Base-by-base conservation (phyloP, 108 stramenopile species). In the Fragilaria crotonensis region DNA sequence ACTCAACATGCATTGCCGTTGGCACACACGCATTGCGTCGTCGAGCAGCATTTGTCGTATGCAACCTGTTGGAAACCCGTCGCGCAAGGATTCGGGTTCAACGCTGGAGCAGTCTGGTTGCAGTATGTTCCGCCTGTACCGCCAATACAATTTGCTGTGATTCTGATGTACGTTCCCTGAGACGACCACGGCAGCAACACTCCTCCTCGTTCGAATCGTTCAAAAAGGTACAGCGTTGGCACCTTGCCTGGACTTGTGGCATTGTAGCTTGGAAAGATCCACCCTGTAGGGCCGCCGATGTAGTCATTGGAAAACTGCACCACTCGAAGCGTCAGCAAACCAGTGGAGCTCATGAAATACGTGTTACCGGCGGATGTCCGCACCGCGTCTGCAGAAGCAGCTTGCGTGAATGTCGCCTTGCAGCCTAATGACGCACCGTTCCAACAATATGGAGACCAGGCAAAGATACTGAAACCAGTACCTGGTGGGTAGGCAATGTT, bases 401-500 rank as follows among this genome's bases (percentile, higher is more conserved):
- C 22, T 26, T 26, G 22, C 2, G 3, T 52, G 26, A 52, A 52
- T 52, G 22, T 23, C 25, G 22, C 51, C 3, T 21, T 52, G 4
- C 51, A 52, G 1, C 23, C 21, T 3, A 3, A 4, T 4, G 2
- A 2, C 2, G 45, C 45, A 46, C 25, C 28, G 14, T 19, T 5
- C 26, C 56, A 48, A 62, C 64, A 66, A 32, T 45, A 46, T 18
- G 55, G 41, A 3, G 56, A 55, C 32, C 25, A 44, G 14, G 56
- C 56, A 4, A 23, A 9, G 17, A 64, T 56, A 28, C 18, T 56
- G 33, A 64, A 57, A 2, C 5, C 26, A 18, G 63, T 64, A n/a
- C 63, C 63, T 1, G 25, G 25, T 25, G 63, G 63, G 22, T 64
- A 64, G 3, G 57, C 54, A 5, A 64, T 64, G 27, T 50, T 41